A percentile compares a stretch with the other conserved stretches of the same genome.
phyloP scores from a whole-genome alignment of 139 green algal genomes.

The Auxenochlorella pyrenoidosa region DNA sequence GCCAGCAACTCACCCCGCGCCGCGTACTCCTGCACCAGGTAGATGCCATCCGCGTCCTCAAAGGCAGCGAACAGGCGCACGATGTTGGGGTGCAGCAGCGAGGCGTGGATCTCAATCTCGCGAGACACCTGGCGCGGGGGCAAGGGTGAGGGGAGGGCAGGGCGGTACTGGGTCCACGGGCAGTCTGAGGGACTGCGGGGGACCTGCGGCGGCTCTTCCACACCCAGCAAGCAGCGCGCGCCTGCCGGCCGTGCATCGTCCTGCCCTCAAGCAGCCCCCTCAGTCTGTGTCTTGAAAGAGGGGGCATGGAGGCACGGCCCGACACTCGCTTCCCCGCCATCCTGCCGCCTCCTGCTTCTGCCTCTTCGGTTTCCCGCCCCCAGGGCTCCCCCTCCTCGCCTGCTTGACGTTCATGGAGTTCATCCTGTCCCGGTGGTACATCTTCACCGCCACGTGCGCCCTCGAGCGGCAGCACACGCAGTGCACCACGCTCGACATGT shows the following conservation, averaged over 20 bases:
- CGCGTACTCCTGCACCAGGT: constrained; percentile 88
- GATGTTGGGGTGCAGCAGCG: constrained; percentile 76
- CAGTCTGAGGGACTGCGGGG: too few relatives aligned
- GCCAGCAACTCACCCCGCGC: constrained; percentile 17
- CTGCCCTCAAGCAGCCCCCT: too few relatives aligned
- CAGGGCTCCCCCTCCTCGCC: neutral
- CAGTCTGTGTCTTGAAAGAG: too few relatives aligned
- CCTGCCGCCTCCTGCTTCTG: neutral
- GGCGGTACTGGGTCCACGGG: too few relatives aligned
- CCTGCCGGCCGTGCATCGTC: too few relatives aligned
- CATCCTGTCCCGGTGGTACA: constrained; percentile 78
- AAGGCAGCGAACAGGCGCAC: constrained; percentile 83
- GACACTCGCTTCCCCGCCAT: too few relatives aligned
- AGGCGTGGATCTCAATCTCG: constrained; percentile 81
- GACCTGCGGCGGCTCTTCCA: too few relatives aligned
- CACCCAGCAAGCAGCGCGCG: too few relatives aligned
- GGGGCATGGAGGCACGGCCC: too few relatives aligned
- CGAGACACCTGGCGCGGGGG: constrained; percentile 67
- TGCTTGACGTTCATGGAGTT: constrained; percentile 69
- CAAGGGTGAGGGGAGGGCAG: too few relatives aligned
- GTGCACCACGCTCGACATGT: constrained; percentile 43
- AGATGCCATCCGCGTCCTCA: constrained; percentile 82
- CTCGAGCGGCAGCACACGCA: constrained; percentile 60
- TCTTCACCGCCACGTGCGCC: constrained; percentile 74
- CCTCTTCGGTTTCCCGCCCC: neutral